Conservation (phyloP, 2,329 filamentous ascomycete species). For the Zalaria sp. region DNA sequence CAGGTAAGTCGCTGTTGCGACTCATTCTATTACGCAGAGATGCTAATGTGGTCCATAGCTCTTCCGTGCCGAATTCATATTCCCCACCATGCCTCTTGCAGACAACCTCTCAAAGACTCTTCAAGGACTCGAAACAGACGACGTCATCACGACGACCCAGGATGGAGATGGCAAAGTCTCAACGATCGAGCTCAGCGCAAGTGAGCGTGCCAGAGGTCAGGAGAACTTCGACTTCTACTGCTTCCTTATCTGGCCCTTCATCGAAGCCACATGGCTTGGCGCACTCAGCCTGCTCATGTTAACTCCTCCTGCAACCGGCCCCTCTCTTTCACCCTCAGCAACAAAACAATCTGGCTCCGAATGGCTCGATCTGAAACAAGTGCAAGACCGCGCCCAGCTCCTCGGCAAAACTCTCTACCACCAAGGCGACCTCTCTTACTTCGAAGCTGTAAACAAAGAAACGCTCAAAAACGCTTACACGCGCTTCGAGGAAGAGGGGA, state of each 20-base stretch:
- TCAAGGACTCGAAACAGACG: constrained; percentile 60
- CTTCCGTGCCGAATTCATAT: constrained; percentile 95
- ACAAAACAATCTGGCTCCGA: constrained; percentile 27
- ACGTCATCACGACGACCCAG: constrained; percentile 56
- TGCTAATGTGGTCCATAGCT: constrained; percentile 34
- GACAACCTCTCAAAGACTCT: constrained; percentile 73
- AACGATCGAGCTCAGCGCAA: constrained; percentile 58
- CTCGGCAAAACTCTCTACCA: constrained; percentile 95
- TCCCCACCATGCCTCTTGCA: constrained; percentile 70
- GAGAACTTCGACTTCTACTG: constrained; percentile 99
- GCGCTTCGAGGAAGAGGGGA: constrained; percentile 81
- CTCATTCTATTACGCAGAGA: not conserved
- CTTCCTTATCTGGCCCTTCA: constrained; percentile 96
- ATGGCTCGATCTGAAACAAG: constrained; percentile 69
- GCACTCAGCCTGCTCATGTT: constrained; percentile 79
- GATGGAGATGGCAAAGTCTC: constrained; percentile 41
- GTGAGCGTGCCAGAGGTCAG: constrained; percentile 62
- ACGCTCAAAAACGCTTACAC: constrained; percentile 87
- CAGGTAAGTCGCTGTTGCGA: constrained; percentile 25
- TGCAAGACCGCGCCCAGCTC: constrained; percentile 61
- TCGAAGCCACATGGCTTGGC: constrained; percentile 86
- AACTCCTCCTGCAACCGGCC: constrained; percentile 45
- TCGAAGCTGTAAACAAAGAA: constrained; percentile 97
- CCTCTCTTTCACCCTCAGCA: constrained; percentile 22
- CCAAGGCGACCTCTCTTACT: constrained; percentile 92